Base-by-base conservation (phyloP, 371 early-diverging fungal species). In the Mortierella sp. region DNA sequence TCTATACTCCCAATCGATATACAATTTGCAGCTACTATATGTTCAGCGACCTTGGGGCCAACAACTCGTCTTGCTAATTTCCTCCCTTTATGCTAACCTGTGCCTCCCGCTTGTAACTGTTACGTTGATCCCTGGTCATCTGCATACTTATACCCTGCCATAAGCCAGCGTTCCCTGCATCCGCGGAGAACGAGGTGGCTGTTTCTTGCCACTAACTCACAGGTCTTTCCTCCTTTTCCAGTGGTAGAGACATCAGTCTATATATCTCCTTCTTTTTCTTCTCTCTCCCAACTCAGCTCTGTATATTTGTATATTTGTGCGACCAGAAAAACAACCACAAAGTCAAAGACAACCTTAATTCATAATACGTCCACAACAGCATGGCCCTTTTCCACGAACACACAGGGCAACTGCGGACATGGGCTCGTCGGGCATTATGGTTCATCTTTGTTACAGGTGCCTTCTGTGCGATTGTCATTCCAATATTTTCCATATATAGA, bases 381-480 rank as follows among this genome's bases (percentile, higher is more conserved):
- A 96, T 18, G 94, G 89, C 77, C 88, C 76, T 77, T 86, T 88
- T 45, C 92, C 93, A 55, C 91, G 68, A 0, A 91, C 92, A 40
- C 77, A 79, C 49, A 90, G 89, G 67, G 84, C 83, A 72, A 85
- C 88, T 63, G 72, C 85, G 47, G 88, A 84, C 88, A 91, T 87
- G 49, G 93, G 89, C 78, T 91, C 95, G 59, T 93, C 94, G 61
- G 90, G 94, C 37, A 91, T 75, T 68, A 90, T 90, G 73, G 84
- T 75, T 55, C 32, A 24, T 72, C 14, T 30, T 70, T 22, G 73
- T 79, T n/a, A 64, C 57, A 0, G 73, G 71, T 0, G 32, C 72
- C n/a, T 72, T 84, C 22, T 79, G 80, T 39, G 71, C 76, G 9
- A 68, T 84, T 5, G 84, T 84, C 26, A 57, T 84, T 22, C 84